Evolutionary conservation across 2,329 filamentous ascomycete species (phyloP).

Genomic region (Xylariaceae sp.): DNA sequence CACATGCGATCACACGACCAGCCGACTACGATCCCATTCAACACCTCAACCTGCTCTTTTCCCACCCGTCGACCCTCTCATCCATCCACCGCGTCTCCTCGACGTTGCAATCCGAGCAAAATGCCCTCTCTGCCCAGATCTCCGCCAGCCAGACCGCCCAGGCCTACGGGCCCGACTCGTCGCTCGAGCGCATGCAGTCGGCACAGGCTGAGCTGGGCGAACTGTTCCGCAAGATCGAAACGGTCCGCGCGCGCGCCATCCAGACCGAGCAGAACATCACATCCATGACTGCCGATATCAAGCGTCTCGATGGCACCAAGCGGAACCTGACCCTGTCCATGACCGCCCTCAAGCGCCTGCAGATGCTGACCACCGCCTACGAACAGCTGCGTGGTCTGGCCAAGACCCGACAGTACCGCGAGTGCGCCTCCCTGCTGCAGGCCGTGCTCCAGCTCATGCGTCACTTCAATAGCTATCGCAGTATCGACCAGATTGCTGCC

Average conservation of each 20-base stretch:
- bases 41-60: slow-evolving; percentile 90
- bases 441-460: slow-evolving; percentile 97
- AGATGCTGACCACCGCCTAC: slow-evolving; percentile 99
- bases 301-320: slow-evolving; percentile 93
- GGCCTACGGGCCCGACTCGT: slow-evolving; percentile 79
- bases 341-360: slow-evolving; percentile 92
- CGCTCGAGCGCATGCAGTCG: slow-evolving; percentile 83
- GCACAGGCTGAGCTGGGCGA: slow-evolving; percentile 85
- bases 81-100: slow-evolving; percentile 72
- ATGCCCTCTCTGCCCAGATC: slow-evolving; percentile 79
- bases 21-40: slow-evolving; percentile 86
- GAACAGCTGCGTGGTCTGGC: slow-evolving; percentile 84
- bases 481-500: slow-evolving; percentile 95
- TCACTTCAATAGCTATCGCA: slow-evolving; percentile 96
- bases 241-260: slow-evolving; percentile 80
- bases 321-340: slow-evolving; percentile 94
- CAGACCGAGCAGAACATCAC: slow-evolving; percentile 95
- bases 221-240: slow-evolving; percentile 92
- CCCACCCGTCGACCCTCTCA: slow-evolving; percentile 77
- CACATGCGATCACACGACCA: slow-evolving; percentile 28
- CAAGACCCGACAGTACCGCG: slow-evolving; percentile 83
- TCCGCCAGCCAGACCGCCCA: slow-evolving; percentile 68
- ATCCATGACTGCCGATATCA: slow-evolving; percentile 98
- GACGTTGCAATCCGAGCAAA: slow-evolving; percentile 68
- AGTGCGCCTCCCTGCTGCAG: slow-evolving; percentile 89